Evolutionary conservation across 2,329 filamentous ascomycete species (phyloP), one percentile per base, ranked within the genome.

Genomic region (Cucurbitaria berberidis): DNA sequence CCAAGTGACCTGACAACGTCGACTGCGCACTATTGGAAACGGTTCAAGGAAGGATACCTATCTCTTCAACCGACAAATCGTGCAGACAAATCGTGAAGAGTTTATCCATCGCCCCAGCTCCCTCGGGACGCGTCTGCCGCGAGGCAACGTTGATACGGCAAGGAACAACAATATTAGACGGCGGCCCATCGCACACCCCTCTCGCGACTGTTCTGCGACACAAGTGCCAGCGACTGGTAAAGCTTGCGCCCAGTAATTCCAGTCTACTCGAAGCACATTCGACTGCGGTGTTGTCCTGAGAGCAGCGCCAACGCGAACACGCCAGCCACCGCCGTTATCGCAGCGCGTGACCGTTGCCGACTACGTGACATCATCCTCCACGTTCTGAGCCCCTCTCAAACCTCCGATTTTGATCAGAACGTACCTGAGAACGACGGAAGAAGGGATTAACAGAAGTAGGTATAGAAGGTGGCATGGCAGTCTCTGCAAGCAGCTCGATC

Each of bases 1-100:
- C 41, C 52, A 57, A 29, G 16, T 29, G n/a, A 51, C 48, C 63
- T 61, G 50, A 48, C 34, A 10, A 32, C 30, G 48, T 46, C 44
- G 51, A n/a, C n/a, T 51, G 45, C 38, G 15, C 39, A 41, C 40
- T 45, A 46, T 48, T 51, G 44, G 18, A 47, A 50, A 51, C 53
- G n/a, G 53, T 41, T 59, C 47, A 26, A 26, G 24, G 45, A 60
- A 44, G 38, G 41, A 45, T 19, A 39, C 26, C n/a, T 48, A 24
- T 38, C 38, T 44, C 19, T 16, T 34, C 10, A n/a, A n/a, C n/a
- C n/a, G n/a, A n/a, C n/a, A n/a, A n/a, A n/a, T n/a, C n/a, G n/a
- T n/a, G n/a, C n/a, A n/a, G n/a, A 15, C 29, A 11, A 24, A 10
- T 9, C 21, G 24, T 21, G 5, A n/a, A 27, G 10, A 46, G 22